phyloP scores from a whole-genome alignment of 768 basidiomycete genomes.

The Phaeotremella fagi region DNA sequence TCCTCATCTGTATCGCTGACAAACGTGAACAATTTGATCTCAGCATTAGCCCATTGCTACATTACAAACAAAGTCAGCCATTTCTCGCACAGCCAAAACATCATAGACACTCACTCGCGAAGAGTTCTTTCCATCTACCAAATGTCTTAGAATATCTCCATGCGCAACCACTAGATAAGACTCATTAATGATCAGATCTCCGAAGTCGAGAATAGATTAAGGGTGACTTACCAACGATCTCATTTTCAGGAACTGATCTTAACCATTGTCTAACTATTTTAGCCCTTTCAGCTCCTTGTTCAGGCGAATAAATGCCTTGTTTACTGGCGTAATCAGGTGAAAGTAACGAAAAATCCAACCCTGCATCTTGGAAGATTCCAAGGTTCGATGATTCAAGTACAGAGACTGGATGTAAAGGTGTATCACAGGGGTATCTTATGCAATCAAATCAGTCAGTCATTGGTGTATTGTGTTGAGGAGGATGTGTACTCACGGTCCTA shows the following conservation, averaged over 20 bases:
- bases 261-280: constrained; percentile 40
- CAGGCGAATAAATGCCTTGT: constrained; percentile 35
- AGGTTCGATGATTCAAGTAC: constrained; percentile 15
- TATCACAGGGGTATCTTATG: constrained; percentile 27
- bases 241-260: constrained; percentile 33
- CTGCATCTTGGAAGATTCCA: constrained; percentile 31
- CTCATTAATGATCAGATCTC: not conserved
- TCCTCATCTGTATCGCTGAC: constrained; percentile 28
- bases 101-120: constrained; percentile 12
- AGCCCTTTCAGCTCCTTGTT: constrained; percentile 18
- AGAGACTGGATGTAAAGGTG: constrained; percentile 20
- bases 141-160: constrained; percentile 40
- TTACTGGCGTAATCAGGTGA: constrained; percentile 40
- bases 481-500: constrained; percentile 23
- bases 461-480: not conserved
- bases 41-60: constrained; percentile 44
- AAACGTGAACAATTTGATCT: constrained; percentile 42
- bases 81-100: not conserved
- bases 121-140: constrained; percentile 24
- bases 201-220: not conserved
- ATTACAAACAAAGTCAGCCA: not conserved
- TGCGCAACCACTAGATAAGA: constrained; percentile 40
- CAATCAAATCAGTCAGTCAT: constrained; percentile 4
- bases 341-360: constrained; percentile 37
- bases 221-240: constrained; percentile 44